phyloP scores from a whole-genome alignment of 169 alveolate genomes.

The Plasmodium blacklocki region DNA sequence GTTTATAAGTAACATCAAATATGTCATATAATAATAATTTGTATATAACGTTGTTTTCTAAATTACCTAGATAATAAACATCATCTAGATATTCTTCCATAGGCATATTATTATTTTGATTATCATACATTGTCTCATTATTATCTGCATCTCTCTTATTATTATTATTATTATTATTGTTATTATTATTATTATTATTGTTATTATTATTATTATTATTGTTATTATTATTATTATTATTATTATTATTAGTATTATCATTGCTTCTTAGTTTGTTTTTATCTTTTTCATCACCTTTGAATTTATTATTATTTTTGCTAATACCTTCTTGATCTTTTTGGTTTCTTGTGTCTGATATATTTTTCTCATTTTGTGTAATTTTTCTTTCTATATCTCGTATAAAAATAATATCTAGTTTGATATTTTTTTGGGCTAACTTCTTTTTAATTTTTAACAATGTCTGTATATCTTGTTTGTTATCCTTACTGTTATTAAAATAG shows the following conservation, averaged over 20 bases:
- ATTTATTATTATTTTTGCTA: conserved; percentile 1
- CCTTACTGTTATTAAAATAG: conserved; percentile 55
- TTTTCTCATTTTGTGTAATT: neutral
- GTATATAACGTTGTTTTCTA: conserved; percentile 59
- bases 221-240: too few relatives aligned
- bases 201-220: neutral
- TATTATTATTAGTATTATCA: neutral
- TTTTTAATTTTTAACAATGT: conserved; percentile 41
- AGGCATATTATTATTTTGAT: conserved; percentile 7
- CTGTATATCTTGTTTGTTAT: conserved; percentile 49
- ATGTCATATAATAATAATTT: conserved; percentile 48
- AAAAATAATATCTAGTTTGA: conserved; percentile 58
- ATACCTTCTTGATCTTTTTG: neutral
- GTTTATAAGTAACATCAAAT: conserved; percentile 64
- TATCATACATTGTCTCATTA: neutral
- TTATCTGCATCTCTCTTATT: neutral
- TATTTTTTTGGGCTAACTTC: conserved; percentile 24
- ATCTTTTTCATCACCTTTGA: neutral
- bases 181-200: neutral
- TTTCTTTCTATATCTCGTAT: conserved; percentile 45
- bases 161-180: neutral
- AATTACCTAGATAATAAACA: conserved; percentile 42
- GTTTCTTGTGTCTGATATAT: neutral
- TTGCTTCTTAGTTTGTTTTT: neutral
- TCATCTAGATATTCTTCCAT: conserved; percentile 42